Evolutionary conservation across 108 stramenopile species (phyloP), one percentile per base, ranked within the genome.

Genomic region (Mayamaea pseudoterrestris): DNA sequence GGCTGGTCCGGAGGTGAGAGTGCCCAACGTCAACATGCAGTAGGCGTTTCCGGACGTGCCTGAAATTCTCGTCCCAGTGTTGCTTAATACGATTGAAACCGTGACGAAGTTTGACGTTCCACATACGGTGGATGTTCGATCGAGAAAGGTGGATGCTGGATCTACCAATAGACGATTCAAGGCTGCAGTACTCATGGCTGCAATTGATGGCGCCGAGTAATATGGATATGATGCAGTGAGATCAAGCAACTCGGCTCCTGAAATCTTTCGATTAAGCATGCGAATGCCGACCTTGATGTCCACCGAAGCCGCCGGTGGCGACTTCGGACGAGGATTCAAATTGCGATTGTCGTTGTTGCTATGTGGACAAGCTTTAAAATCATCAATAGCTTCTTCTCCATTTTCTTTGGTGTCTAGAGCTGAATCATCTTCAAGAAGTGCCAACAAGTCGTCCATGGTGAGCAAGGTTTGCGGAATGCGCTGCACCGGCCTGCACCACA

Each of bases 41-140:
- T 75, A 90, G 6, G 78, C 80, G 30, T 78, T 54, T 7, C 87
- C 87, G n/a, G n/a, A n/a, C 1, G 66, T 75, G 39, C 53, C 58
- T 27, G 76, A 61, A 30, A 66, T 53, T 21, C 60, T 39, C 22
- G 77, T 74, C 21, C 72, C 69, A 1, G 61, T 55, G 41, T 73
- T 70, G 6, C 57, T 44, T 53, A 78, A 71, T 30, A 78, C 69
- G 26, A 78, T 60, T 2, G 72, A 72, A 3, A 78, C 60, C 2
- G 77, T 78, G 7, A 44, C 40, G 1, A 68, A 16, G 46, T 53
- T 54, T 17, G 69, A 71, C 30, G 55, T 58, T 1, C 77, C 77
- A 27, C 52, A 32, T 2, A 76, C 65, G n/a, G 65, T 67, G 0
- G 68, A 60, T 30, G 39, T 32, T 55, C 58, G 53, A 14, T 67